Evolutionary conservation across 345 rosid genomes (phyloP), one percentile per base, ranked within the genome.

Genomic region (Brassica incana): DNA sequence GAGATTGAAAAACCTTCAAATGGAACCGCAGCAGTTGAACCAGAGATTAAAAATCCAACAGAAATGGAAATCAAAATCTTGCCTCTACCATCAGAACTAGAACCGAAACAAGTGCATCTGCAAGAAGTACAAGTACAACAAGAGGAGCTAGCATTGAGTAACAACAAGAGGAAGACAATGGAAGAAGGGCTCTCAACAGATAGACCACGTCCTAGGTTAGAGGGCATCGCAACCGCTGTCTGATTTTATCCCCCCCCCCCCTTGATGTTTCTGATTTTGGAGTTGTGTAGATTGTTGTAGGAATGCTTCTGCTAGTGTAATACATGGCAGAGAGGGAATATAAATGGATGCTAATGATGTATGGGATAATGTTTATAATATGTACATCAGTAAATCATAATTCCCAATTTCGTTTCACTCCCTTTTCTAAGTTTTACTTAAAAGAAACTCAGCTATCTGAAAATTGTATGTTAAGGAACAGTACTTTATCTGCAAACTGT

Each of bases 81-180:
- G 77, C 66, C 92, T 58, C 18, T 71, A 3, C 43, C n/a, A 33
- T 33, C 45, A 6, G 45, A 64, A 7, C 1, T 15, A n/a, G 68
- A 64, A 64, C 68, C 45, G 10, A 74, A 68, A 40, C 78, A 69
- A 74, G 48, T 64, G 16, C 68, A 32, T 58, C 32, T 73, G 43
- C 20, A 14, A 32, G 30, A 8, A 32, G 30, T 73, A 2, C 23
- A 20, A 20, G 58, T 73, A 3, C 69, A 56, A 20, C 77, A 65
- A 66, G 83, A 72, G 52, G 80, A 81, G 50, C 71, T 48, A 16
- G 16, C 61, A 4, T 60, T 45, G 70, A 76, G 77, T 66, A 76
- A 7, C 65, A 85, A 87, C 63, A 83, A 85, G 76, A 88, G 88
- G 73, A 88, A 86, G 77, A 83, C 77, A 6, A 72, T 76, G 66